These are phyloP conservation scores for Penicillium sp. DNA, from an alignment of 2,329 filamentous ascomycete species.

Conservation along the genomic window DNA sequence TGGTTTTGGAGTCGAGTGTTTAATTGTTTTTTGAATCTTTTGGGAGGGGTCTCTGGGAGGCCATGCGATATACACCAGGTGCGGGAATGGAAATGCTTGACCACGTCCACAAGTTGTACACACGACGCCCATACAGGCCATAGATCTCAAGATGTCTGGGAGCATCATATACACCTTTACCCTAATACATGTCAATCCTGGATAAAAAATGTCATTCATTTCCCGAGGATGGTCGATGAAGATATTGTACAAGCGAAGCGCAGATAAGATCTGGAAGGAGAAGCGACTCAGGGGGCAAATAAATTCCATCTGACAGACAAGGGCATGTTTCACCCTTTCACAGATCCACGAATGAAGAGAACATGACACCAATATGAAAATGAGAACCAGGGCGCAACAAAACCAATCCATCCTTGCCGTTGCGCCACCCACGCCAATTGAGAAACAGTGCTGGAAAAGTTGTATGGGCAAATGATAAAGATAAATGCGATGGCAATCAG, in stretches of 20 bases:
- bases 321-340: background rate
- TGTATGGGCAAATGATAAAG: background rate
- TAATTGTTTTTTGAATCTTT: background rate
- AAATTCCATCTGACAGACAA: background rate
- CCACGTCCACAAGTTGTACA: too few relatives aligned
- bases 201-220: background rate
- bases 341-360: background rate
- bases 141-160: too few relatives aligned
- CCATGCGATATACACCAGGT: background rate
- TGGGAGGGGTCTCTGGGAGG: background rate
- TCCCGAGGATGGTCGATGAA: background rate
- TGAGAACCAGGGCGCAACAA: conserved; percentile 2
- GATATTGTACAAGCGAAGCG: background rate
- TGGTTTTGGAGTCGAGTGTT: background rate
- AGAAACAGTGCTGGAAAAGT: background rate
- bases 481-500: conserved; percentile 42
- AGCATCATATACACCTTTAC: background rate
- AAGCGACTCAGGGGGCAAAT: background rate
- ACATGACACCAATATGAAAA: conserved; percentile 6
- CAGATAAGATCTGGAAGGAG: background rate
- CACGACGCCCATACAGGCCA: too few relatives aligned
- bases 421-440: conserved; percentile 10
- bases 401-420: conserved; percentile 11
- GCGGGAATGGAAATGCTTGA: background rate
- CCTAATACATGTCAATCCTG: background rate